Conservation (phyloP, 345 rosid species). For the Cochlearia excelsa region DNA sequence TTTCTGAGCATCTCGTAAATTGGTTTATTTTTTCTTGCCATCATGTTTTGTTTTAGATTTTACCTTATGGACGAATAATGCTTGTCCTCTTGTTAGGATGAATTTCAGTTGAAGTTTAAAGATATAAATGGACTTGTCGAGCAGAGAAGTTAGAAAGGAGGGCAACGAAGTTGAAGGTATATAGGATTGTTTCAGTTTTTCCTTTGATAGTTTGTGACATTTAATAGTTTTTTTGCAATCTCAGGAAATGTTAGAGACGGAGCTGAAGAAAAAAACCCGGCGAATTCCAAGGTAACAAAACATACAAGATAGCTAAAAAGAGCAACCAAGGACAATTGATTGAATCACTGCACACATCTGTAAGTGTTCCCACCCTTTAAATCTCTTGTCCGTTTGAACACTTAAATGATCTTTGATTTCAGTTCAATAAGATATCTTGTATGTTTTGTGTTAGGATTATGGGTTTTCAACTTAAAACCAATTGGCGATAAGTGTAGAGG, state of each 20-base stretch:
- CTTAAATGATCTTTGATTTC: conserved; percentile 9
- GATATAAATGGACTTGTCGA: conserved; percentile 93
- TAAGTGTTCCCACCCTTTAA: conserved; percentile 38
- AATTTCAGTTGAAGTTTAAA: conserved; percentile 74
- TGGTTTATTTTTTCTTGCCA: conserved; percentile 8
- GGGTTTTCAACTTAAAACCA: too few species aligned
- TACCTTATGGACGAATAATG: conserved; percentile 16
- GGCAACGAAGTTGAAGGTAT: conserved; percentile 86
- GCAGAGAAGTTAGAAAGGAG: conserved; percentile 70
- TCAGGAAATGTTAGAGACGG: conserved; percentile 68
- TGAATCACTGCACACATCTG: conserved; percentile 87
- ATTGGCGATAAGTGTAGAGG: too few species aligned
- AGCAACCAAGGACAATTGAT: conserved; percentile 92
- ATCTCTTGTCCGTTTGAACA: conserved; percentile 9
- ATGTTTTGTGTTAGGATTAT: too few species aligned
- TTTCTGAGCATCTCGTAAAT: conserved; percentile 75
- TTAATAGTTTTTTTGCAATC: conserved; percentile 27
- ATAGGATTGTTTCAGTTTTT: neutral
- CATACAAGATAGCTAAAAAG: conserved; percentile 63
- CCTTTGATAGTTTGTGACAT: conserved; percentile 12
- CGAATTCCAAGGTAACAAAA: conserved; percentile 80
- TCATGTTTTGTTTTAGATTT: conserved; percentile 21
- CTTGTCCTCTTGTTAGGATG: conserved; percentile 29
- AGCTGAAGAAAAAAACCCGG: conserved; percentile 63
- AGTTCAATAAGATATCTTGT: conserved; percentile 1